phyloP scores from a whole-genome alignment of 2,329 filamentous ascomycete species.

The Calonectria montana region DNA sequence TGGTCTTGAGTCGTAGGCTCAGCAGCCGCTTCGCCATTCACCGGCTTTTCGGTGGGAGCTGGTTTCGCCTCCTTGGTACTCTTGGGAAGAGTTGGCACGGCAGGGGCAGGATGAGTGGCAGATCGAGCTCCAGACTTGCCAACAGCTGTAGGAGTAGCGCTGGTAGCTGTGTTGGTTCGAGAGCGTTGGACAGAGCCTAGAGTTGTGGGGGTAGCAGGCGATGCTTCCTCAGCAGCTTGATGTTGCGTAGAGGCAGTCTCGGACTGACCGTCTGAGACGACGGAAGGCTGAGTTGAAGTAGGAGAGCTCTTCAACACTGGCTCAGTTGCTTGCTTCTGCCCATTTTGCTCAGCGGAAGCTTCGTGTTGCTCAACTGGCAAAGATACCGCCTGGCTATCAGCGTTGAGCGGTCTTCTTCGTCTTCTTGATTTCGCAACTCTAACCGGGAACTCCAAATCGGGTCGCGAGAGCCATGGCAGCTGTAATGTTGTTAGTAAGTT shows the following conservation, averaged over 20 bases:
- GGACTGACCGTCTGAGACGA: conserved; percentile 30
- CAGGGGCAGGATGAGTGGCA: conserved; percentile 54
- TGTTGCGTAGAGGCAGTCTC: conserved; percentile 32
- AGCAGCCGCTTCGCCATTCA: conserved; percentile 32
- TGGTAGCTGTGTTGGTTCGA: conserved; percentile 40
- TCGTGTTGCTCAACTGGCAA: conserved; percentile 55
- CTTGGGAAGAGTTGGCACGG: conserved; percentile 61
- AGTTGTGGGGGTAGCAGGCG: conserved; percentile 50
- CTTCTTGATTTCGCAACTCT: conserved; percentile 51
- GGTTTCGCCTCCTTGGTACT: conserved; percentile 45
- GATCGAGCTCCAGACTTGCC: conserved; percentile 45
- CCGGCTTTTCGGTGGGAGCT: conserved; percentile 39
- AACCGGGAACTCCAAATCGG: conserved; percentile 63
- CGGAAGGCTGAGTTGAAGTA: conserved; percentile 26
- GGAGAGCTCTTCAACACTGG: conserved; percentile 29
- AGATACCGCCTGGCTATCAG: conserved; percentile 54
- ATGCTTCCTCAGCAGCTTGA: conserved; percentile 46
- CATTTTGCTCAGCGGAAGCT: conserved; percentile 40
- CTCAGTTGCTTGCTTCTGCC: conserved; percentile 32
- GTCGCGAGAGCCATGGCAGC: conserved; percentile 69
- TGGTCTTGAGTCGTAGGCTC: conserved; percentile 26
- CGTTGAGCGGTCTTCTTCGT: conserved; percentile 55
- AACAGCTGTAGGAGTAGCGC: conserved; percentile 39
- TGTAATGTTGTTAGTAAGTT: conserved; percentile 40
- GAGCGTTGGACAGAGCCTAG: conserved; percentile 43